Conservation (phyloP, 768 basidiomycete species). For the Pulveroboletus frians region DNA sequence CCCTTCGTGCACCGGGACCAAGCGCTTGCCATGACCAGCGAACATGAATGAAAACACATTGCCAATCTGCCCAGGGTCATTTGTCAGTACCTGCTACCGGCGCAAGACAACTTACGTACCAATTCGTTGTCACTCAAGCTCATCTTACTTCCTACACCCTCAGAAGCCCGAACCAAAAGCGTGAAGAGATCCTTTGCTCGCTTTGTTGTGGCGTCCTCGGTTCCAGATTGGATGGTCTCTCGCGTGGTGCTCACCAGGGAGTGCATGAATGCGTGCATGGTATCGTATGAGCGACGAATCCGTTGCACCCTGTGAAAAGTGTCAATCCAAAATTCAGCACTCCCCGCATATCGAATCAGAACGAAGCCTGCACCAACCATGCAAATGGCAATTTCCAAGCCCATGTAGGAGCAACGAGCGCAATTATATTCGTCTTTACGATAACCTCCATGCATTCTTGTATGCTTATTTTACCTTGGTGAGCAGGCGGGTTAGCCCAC, state of each 20-base stretch:
- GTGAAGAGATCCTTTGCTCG: constrained; percentile 18
- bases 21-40: constrained; percentile 49
- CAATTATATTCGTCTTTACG: constrained; percentile 10
- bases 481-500: constrained; percentile 14
- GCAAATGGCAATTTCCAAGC: constrained; percentile 22
- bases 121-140: constrained; percentile 15
- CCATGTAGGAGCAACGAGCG: constrained; percentile 16
- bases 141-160: constrained; percentile 15
- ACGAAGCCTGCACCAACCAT: constrained; percentile 4
- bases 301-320: constrained; percentile 15
- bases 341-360: neutral
- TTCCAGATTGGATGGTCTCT: constrained; percentile 8
- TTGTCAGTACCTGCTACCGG: neutral
- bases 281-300: constrained; percentile 19
- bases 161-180: constrained; percentile 18
- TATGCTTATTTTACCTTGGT: constrained; percentile 16
- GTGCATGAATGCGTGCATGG: constrained; percentile 19
- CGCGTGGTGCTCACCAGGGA: constrained; percentile 7
- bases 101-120: constrained; percentile 2
- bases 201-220: neutral
- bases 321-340: neutral
- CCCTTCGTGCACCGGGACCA: neutral
- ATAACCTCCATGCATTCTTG: constrained; percentile 20
- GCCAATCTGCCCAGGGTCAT: constrained; percentile 34
- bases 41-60: constrained; percentile 50